Percentiles rank a stretch among this genome's conserved stretches.
phyloP scores from a whole-genome alignment of 139 green algal genomes.

The Chlamydomonas sphaeroides region DNA sequence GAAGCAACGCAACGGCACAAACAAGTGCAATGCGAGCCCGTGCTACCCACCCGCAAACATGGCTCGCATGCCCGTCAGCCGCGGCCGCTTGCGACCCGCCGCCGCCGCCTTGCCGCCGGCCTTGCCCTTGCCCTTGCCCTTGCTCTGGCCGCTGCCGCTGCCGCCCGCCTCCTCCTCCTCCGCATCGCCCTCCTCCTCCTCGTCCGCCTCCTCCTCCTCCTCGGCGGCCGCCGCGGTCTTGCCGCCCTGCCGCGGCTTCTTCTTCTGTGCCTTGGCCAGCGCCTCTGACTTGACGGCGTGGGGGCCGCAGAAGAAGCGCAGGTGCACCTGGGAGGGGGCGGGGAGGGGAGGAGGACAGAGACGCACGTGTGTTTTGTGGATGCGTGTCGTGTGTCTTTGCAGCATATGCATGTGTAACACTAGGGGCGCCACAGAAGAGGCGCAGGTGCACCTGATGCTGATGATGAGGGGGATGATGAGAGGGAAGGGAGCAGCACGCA shows the following conservation, averaged over 20 bases:
- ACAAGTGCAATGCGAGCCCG: too few species aligned
- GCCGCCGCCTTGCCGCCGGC: background rate
- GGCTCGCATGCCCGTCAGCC: background rate
- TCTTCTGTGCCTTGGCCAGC: slow-evolving; percentile 86
- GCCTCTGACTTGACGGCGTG: slow-evolving; percentile 81
- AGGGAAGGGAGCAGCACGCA: too few species aligned
- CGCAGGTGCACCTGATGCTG: too few species aligned
- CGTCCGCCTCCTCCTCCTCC: background rate
- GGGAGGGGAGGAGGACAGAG: background rate
- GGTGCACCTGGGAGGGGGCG: slow-evolving; percentile 44
- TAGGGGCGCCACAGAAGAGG: too few species aligned
- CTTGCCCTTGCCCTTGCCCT: slow-evolving; percentile 30
- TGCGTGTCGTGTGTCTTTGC: too few species aligned
- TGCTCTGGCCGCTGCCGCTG: background rate
- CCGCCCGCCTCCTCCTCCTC: background rate
- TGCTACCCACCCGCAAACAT: too few species aligned
- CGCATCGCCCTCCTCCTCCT: background rate
- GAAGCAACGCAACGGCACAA: too few species aligned
- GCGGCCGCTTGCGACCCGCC: slow-evolving; percentile 5
- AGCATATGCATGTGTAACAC: too few species aligned
- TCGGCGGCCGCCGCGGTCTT: background rate
- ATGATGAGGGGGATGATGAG: too few species aligned
- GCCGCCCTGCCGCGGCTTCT: slow-evolving; percentile 59
- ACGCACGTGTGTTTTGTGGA: too few species aligned
- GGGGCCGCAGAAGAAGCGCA: slow-evolving; percentile 94